Conservation (phyloP, 225 moss, liverwort and hornwort species). For the Thuidium tamariscinum region DNA sequence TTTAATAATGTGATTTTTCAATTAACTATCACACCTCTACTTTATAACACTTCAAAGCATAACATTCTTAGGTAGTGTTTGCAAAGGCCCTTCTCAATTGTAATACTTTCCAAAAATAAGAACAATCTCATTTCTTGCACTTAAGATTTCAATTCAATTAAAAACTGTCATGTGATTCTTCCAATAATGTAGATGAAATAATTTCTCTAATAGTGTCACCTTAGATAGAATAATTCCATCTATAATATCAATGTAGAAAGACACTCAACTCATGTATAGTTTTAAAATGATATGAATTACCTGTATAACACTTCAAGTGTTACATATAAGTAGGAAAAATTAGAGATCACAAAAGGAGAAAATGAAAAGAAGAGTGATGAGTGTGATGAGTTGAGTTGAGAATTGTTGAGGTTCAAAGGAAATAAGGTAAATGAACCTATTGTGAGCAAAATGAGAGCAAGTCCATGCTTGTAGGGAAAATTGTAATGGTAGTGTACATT, state of each 20-base stretch:
- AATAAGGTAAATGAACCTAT: not conserved
- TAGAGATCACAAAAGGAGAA: accelerated
- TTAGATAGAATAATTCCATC: not conserved
- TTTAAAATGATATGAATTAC: not conserved
- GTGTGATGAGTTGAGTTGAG: not conserved
- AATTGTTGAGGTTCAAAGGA: accelerated
- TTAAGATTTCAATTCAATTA: not conserved
- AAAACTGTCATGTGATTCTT: accelerated
- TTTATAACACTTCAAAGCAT: not conserved
- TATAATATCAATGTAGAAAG: not conserved
- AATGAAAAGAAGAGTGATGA: not conserved
- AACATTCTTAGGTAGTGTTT: not conserved
- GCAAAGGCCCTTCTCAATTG: not conserved
- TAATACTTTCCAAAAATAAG: not conserved
- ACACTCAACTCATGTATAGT: not conserved
- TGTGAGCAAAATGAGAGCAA: not conserved
- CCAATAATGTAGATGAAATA: not conserved
- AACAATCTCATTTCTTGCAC: not conserved
- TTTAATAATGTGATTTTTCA: not conserved
- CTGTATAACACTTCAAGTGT: accelerated
- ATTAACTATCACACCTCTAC: not conserved
- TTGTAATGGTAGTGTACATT: not conserved
- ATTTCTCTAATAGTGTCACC: accelerated
- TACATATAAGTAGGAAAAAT: not conserved
- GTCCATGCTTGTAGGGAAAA: not conserved